phyloP scores from a whole-genome alignment of 1,139 yeast genomes.

The Yamadazyma kanchanaburiensis region DNA sequence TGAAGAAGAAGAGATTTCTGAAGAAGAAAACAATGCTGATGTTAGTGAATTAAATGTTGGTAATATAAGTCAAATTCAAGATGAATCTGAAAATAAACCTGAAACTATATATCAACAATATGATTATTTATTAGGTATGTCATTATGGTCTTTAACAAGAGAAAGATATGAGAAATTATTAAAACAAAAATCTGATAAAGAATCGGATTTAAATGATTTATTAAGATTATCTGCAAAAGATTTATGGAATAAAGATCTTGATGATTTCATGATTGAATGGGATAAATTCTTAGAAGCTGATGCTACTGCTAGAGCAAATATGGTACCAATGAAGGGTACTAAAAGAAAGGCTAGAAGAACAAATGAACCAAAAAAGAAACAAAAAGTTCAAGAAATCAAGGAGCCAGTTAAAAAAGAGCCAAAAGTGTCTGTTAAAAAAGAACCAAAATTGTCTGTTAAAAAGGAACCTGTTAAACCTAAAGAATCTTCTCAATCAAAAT shows the following conservation, averaged over 20 bases:
- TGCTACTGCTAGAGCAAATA: conserved; percentile 25
- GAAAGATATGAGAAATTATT: conserved; percentile 84
- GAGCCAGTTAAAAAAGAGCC: conserved; percentile 4
- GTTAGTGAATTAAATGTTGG: conserved; percentile 30
- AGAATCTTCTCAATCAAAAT: conserved; percentile 5
- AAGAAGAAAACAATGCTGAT: conserved; percentile 39
- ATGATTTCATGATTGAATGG: conserved; percentile 66
- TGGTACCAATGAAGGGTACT: conserved; percentile 26
- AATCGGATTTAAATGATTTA: conserved; percentile 64
- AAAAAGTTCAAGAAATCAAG: conserved; percentile 3
- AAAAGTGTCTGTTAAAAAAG: conserved; percentile 9
- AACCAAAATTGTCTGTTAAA: conserved; percentile 5
- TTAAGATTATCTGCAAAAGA: conserved; percentile 78
- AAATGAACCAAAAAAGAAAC: conserved; percentile 11
- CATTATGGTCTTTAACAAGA: conserved; percentile 87
- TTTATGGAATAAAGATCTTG: conserved; percentile 82
- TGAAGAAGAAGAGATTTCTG: conserved; percentile 25
- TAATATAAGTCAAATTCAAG: conserved; percentile 26
- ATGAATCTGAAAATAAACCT: conserved; percentile 31
- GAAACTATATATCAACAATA: conserved; percentile 52
- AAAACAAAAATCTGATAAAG: conserved; percentile 68
- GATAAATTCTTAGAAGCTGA: conserved; percentile 50
- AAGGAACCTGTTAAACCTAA: conserved; percentile 3
- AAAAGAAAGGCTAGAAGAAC: conserved; percentile 25
- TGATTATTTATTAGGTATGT: conserved; percentile 82